These are phyloP conservation scores for Tylopilus sp. DNA, from an alignment of 768 basidiomycete species.

Conservation along the genomic window DNA sequence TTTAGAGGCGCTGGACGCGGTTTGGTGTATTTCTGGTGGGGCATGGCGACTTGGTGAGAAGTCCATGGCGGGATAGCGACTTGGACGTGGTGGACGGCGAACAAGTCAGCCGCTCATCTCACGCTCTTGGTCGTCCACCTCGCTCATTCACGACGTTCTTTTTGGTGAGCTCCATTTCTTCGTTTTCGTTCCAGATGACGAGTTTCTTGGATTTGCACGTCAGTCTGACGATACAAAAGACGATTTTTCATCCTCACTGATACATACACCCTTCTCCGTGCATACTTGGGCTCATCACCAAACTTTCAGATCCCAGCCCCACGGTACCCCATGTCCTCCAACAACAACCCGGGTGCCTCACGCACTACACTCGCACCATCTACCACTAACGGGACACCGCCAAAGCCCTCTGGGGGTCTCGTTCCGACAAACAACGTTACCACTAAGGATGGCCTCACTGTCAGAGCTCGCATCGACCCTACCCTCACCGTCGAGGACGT, in stretches of 20 bases:
- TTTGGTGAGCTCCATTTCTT: conserved; percentile 18
- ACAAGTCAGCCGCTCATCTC: conserved; percentile 21
- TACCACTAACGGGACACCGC: conserved; percentile 31
- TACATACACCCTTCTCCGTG: background rate
- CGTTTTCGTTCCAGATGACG: conserved; percentile 33
- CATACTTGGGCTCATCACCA: conserved; percentile 4
- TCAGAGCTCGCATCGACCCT: conserved; percentile 82
- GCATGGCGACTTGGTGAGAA: conserved; percentile 2
- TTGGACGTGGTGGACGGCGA: background rate
- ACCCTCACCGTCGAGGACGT: conserved; percentile 83
- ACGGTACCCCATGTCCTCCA: conserved; percentile 29
- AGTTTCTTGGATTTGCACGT: conserved; percentile 57
- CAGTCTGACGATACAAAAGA: conserved; percentile 51
- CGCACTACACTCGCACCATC: conserved; percentile 28
- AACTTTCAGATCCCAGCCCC: background rate
- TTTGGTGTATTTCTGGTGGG: background rate
- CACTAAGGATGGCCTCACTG: conserved; percentile 68
- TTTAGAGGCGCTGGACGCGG: conserved; percentile 12
- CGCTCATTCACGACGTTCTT: conserved; percentile 1
- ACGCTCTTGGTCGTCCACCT: background rate
- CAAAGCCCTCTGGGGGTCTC: conserved; percentile 44
- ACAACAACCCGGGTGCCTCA: conserved; percentile 30
- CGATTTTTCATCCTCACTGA: conserved; percentile 46
- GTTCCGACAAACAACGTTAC: conserved; percentile 85
- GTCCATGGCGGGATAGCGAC: background rate